A percentile compares a stretch with the other conserved stretches of the same genome.
These are phyloP conservation scores for Alnus rubra DNA, from an alignment of 306 rosid genomes.

Conservation along the genomic window DNA sequence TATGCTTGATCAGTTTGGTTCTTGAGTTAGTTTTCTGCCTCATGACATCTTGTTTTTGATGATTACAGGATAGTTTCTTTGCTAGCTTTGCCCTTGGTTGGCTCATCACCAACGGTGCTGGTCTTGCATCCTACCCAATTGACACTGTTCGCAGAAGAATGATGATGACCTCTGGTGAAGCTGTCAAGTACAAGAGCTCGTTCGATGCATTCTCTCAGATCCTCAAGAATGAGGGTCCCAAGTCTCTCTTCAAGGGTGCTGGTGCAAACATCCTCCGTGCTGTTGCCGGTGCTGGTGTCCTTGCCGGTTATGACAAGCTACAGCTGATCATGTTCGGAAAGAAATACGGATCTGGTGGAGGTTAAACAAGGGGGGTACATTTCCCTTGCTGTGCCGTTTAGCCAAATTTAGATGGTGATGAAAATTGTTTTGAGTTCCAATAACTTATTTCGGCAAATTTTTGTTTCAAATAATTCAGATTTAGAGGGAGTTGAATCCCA, in stretches of 20 bases:
- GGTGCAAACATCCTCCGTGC: slow-evolving; percentile 95
- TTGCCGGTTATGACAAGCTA: slow-evolving; percentile 85
- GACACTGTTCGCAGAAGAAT: slow-evolving; percentile 97
- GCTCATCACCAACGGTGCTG: slow-evolving; percentile 91
- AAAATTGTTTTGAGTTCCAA: slow-evolving; percentile 54
- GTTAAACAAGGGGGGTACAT: slow-evolving; percentile 30
- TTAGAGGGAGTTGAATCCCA: slow-evolving; percentile 62
- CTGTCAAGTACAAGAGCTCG: slow-evolving; percentile 88
- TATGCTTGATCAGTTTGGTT: not conserved
- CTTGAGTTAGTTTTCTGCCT: not conserved
- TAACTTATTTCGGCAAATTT: slow-evolving; percentile 62
- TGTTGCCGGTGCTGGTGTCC: slow-evolving; percentile 96
- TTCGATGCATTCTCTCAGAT: slow-evolving; percentile 72
- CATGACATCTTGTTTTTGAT: not conserved
- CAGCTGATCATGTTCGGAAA: slow-evolving; percentile 77
- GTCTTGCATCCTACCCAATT: slow-evolving; percentile 88
- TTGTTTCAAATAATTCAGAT: slow-evolving; percentile 65
- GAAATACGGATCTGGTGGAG: slow-evolving; percentile 89
- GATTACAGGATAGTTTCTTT: slow-evolving; percentile 56
- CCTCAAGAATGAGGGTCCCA: slow-evolving; percentile 82
- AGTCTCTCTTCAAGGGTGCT: slow-evolving; percentile 92
- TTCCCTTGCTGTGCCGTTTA: slow-evolving; percentile 14
- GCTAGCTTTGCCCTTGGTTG: slow-evolving; percentile 93
- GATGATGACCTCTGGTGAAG: slow-evolving; percentile 99
- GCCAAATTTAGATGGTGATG: slow-evolving; percentile 71